Percentiles rank a stretch among this genome's conserved stretches.
These are phyloP conservation scores for Trichoderma sp. DNA, from an alignment of 2,329 filamentous ascomycete genomes.

Conservation along the genomic window DNA sequence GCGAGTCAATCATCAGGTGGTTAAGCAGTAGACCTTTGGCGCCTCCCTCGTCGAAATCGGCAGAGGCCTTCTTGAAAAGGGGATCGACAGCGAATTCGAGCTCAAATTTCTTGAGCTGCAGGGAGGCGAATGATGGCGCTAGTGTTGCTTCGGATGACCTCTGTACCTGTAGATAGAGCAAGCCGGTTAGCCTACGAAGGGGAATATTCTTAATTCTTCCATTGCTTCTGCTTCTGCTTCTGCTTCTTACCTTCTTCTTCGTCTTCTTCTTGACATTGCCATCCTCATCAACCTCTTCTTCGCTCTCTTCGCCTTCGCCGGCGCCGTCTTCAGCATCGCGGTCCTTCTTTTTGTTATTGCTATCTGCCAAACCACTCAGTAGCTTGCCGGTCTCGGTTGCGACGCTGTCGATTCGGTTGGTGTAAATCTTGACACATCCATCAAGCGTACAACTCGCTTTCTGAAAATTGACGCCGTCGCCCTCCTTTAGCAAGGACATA, in stretches of 20 bases:
- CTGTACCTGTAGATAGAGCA: conserved; percentile 47
- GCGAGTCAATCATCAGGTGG: conserved; percentile 89
- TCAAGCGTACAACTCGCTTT: conserved; percentile 97
- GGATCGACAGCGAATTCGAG: conserved; percentile 95
- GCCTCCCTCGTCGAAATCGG: conserved; percentile 96
- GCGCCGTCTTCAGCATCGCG: conserved; percentile 62
- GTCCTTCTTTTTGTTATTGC: conserved; percentile 71
- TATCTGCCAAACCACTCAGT: conserved; percentile 88
- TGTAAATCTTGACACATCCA: conserved; percentile 99
- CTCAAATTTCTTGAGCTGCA: conserved; percentile 97
- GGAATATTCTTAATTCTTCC: neutral
- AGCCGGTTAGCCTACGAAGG: conserved; percentile 1
- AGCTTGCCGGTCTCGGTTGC: conserved; percentile 96
- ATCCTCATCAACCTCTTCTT: conserved; percentile 62
- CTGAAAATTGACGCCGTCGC: conserved; percentile 96
- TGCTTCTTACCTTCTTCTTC: conserved; percentile 65
- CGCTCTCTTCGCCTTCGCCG: conserved; percentile 64
- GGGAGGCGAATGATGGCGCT: conserved; percentile 78
- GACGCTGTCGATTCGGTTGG: conserved; percentile 95
- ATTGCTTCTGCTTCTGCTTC: neutral
- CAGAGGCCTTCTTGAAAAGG: conserved; percentile 97
- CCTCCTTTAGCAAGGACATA: conserved; percentile 95
- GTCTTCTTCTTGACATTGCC: conserved; percentile 59
- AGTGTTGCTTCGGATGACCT: conserved; percentile 91
- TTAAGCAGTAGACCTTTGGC: conserved; percentile 94